Evolutionary conservation across 2,329 filamentous ascomycete species (phyloP).

Genomic region (Fusarium kyushuense): DNA sequence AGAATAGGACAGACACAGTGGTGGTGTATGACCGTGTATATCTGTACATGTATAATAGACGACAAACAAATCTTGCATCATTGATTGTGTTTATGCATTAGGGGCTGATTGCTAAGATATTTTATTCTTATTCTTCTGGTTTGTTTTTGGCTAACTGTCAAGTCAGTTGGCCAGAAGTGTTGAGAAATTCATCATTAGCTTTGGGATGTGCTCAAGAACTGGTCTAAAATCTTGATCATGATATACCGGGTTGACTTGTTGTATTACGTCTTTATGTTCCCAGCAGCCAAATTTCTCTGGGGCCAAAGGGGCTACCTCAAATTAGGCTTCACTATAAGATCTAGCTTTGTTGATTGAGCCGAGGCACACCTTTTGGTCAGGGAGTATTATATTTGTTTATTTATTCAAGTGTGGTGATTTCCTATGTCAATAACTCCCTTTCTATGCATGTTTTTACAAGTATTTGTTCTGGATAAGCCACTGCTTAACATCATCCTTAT

Average conservation of each 20-base stretch:
- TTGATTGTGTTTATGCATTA: not conserved
- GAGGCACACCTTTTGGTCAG: not conserved
- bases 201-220: too few species aligned
- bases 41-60: constrained; percentile 51
- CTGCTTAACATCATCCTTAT: constrained; percentile 75
- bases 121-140: too few species aligned
- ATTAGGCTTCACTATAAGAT: too few species aligned
- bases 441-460: constrained; percentile 34
- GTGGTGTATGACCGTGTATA: constrained; percentile 48
- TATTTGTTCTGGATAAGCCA: constrained; percentile 61
- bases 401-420: constrained; percentile 1
- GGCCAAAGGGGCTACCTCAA: too few species aligned
- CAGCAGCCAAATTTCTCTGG: too few species aligned
- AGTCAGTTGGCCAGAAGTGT: too few species aligned
- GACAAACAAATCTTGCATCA: constrained; percentile 41
- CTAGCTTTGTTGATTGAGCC: not conserved
- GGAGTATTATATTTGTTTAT: not conserved
- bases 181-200: too few species aligned
- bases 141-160: not conserved
- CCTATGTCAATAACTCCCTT: not conserved
- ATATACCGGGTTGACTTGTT: too few species aligned
- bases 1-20: constrained; percentile 7
- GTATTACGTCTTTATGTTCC: too few species aligned
- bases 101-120: not conserved
- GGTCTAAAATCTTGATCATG: too few species aligned